phyloP scores from a whole-genome alignment of 2,329 filamentous ascomycete genomes.

The Cordyceps javanica region DNA sequence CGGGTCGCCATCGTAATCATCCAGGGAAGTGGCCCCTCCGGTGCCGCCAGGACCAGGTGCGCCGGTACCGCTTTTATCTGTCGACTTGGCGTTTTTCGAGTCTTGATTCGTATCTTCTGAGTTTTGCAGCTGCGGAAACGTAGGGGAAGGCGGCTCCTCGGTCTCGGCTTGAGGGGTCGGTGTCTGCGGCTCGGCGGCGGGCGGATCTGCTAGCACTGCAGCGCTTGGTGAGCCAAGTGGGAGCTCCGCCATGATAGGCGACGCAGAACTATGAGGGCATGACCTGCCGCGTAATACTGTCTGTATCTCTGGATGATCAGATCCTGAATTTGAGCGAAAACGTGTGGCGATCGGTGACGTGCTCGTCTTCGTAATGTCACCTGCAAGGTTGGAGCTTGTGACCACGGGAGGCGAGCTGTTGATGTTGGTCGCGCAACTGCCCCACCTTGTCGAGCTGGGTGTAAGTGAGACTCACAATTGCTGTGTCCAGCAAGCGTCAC shows the following conservation, averaged over 20 bases:
- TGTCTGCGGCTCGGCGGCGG: background rate
- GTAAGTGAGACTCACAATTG: background rate
- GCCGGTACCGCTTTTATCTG: slow-evolving; percentile 29
- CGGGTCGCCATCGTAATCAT: slow-evolving; percentile 53
- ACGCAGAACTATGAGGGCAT: background rate
- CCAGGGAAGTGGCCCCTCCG: slow-evolving; percentile 43
- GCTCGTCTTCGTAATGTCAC: background rate
- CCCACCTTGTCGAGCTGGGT: background rate
- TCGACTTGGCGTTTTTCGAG: background rate
- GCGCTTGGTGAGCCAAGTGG: background rate
- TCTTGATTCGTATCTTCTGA: slow-evolving; percentile 25
- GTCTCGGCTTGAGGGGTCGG: background rate
- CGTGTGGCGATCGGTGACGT: background rate
- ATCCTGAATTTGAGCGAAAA: too few species aligned
- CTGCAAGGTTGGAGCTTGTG: background rate
- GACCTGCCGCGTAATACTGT: background rate
- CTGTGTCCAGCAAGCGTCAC: background rate
- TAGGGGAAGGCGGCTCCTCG: slow-evolving; percentile 20
- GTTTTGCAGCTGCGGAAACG: slow-evolving; percentile 31
- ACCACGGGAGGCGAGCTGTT: background rate
- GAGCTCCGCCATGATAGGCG: background rate
- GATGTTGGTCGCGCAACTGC: slow-evolving; percentile 2
- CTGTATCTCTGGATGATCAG: background rate
- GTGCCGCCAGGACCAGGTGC: slow-evolving; percentile 53
- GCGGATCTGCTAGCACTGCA: background rate